A percentile compares a stretch with the other conserved stretches of the same genome.
These are phyloP conservation scores for Wickerhamomyces strasburgensis DNA, from an alignment of 805 yeast species.

Conservation along the genomic window DNA sequence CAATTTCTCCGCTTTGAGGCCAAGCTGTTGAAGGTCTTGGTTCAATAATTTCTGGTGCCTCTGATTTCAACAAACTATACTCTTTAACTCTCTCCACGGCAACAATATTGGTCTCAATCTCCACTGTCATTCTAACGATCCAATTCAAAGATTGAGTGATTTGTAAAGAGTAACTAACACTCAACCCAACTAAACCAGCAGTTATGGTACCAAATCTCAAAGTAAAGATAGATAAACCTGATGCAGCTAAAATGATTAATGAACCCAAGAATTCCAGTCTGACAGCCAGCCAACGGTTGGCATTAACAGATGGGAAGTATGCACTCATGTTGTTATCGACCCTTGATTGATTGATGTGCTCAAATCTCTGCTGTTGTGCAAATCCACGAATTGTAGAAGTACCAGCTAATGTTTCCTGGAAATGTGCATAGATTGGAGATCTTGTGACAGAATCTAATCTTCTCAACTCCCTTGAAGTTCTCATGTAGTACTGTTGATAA, in stretches of 20 bases:
- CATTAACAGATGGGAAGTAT: conserved; percentile 84
- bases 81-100: conserved; percentile 94
- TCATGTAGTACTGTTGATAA: conserved; percentile 72
- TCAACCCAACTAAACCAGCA: conserved; percentile 91
- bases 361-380: conserved; percentile 58
- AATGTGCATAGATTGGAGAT: conserved; percentile 79
- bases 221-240: conserved; percentile 63
- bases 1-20: conserved; percentile 70
- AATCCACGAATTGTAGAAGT: conserved; percentile 73
- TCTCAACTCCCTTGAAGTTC: conserved; percentile 76
- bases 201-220: conserved; percentile 65
- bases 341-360: conserved; percentile 57
- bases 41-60: conserved; percentile 72
- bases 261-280: conserved; percentile 91
- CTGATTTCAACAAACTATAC: conserved; percentile 73
- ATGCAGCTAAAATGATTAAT: conserved; percentile 77
- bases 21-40: conserved; percentile 65
- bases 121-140: conserved; percentile 99
- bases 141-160: conserved; percentile 91
- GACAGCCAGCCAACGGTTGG: conserved; percentile 97
- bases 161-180: conserved; percentile 89
- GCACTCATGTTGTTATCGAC: conserved; percentile 89
- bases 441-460: conserved; percentile 75
- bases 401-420: conserved; percentile 78
- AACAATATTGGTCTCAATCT: conserved; percentile 95